phyloP scores from a whole-genome alignment of 345 rosid genomes.

The Schrenkiella parvula region DNA sequence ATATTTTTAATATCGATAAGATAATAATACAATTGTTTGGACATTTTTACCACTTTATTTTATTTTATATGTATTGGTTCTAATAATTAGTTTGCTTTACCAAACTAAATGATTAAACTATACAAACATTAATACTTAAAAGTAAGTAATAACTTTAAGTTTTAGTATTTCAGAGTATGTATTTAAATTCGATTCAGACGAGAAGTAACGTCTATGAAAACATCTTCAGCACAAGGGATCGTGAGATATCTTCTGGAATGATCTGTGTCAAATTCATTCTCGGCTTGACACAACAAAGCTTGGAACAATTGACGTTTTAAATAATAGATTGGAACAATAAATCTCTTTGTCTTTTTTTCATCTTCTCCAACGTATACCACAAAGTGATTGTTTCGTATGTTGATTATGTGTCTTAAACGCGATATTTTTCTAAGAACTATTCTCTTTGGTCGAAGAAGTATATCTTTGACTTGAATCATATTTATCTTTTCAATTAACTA shows the following conservation, averaged over 20 bases:
- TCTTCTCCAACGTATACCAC: slow-evolving; percentile 16
- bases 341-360: slow-evolving; percentile 34
- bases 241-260: slow-evolving; percentile 29
- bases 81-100: background rate
- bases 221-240: slow-evolving; percentile 22
- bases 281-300: slow-evolving; percentile 29
- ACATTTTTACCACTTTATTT: background rate
- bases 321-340: slow-evolving; percentile 37
- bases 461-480: slow-evolving; percentile 2
- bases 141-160: background rate
- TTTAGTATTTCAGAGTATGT: background rate
- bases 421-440: background rate
- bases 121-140: background rate
- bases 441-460: background rate
- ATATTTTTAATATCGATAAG: background rate
- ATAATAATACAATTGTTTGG: background rate
- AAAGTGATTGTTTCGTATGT: slow-evolving; percentile 13
- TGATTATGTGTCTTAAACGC: background rate
- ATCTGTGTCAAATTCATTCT: slow-evolving; percentile 33
- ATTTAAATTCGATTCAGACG: slow-evolving; percentile 1
- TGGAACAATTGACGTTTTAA: slow-evolving; percentile 41
- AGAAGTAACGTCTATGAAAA: slow-evolving; percentile 12
- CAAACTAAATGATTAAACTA: background rate
- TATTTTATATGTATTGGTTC: background rate
- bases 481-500: background rate